Evolutionary conservation across 2,329 filamentous ascomycete genomes (phyloP), one percentile per base, ranked within the genome.

Genomic region (Drechslerella dactyloides): DNA sequence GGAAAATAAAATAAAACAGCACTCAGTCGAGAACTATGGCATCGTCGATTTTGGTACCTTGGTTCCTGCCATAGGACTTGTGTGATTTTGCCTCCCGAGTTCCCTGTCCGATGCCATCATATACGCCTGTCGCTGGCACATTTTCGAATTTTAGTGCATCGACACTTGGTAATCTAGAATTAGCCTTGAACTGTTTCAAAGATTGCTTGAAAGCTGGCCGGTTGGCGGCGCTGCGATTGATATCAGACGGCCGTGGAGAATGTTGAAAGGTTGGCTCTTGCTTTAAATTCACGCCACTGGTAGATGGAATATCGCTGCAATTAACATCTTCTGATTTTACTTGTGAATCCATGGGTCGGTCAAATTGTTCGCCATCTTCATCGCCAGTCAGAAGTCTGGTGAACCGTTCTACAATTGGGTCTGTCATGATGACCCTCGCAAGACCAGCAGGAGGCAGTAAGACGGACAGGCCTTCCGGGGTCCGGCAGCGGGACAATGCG

Each of bases 401-500:
- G n/a, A 70, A 70, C 27, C 33, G 50, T 30, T 70, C 66, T 8
- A 70, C 66, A n/a, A 60, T 60, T 30, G 37, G 13, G n/a, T 70
- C 59, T 23, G 59, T 64, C 59, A 70, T 70, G 6, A 70, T 70
- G 19, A 64, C 59, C 19, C 24, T 59, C 5, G 46, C 19, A n/a
- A 70, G 54, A 21, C 50, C 48, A 21, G 19, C 51, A 4, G 27
- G 27, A 7, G 66, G 66, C 7, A 70, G 48, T 6, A 33, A 17
- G 24, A 70, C 30, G 33, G 59, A 70, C n/a, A 87, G 77, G 0
- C 85, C 85, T 1, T 80, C 76, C 1, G 87, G 79, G 8, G 80
- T 81, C 15, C 80, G 81, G n/a, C 84, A 85, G 73, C 86, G 79
- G 19, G 84, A 85, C 15, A 88, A 79, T n/a, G 85, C 85, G 6